Evolutionary conservation across 805 yeast species (phyloP).

Genomic region (Maudiozyma turicensis): DNA sequence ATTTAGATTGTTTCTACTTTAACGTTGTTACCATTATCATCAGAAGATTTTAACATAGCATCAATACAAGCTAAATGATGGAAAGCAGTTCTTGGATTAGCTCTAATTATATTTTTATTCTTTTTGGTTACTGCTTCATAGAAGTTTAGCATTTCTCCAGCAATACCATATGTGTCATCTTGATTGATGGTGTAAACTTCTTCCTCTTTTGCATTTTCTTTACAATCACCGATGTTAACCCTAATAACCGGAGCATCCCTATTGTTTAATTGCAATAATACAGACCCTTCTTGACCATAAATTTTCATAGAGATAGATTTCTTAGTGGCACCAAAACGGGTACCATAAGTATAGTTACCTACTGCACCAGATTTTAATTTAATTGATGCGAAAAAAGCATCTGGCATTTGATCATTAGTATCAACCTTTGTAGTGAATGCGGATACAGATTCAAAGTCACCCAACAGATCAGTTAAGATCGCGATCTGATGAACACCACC

Average conservation of each 20-base stretch:
- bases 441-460: slow-evolving; percentile 58
- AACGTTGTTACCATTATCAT: slow-evolving; percentile 40
- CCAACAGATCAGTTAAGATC: slow-evolving; percentile 69
- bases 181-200: slow-evolving; percentile 30
- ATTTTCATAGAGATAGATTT: slow-evolving; percentile 57
- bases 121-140: slow-evolving; percentile 46
- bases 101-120: slow-evolving; percentile 46
- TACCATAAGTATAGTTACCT: slow-evolving; percentile 80
- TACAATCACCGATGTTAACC: slow-evolving; percentile 20
- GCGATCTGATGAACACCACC: slow-evolving; percentile 96
- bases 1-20: slow-evolving; percentile 29
- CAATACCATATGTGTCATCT: slow-evolving; percentile 44
- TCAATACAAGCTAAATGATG: slow-evolving; percentile 86
- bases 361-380: slow-evolving; percentile 48
- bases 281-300: slow-evolving; percentile 70
- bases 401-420: slow-evolving; percentile 69
- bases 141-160: slow-evolving; percentile 44
- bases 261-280: slow-evolving; percentile 49
- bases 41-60: slow-evolving; percentile 67
- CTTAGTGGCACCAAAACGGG: slow-evolving; percentile 73
- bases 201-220: slow-evolving; percentile 17
- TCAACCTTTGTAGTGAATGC: slow-evolving; percentile 75
- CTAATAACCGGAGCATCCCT: slow-evolving; percentile 30
- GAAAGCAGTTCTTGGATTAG: slow-evolving; percentile 70
- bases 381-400: slow-evolving; percentile 60